phyloP scores from a whole-genome alignment of 176 grass and related monocot genomes.

The Oryza brachyantha region DNA sequence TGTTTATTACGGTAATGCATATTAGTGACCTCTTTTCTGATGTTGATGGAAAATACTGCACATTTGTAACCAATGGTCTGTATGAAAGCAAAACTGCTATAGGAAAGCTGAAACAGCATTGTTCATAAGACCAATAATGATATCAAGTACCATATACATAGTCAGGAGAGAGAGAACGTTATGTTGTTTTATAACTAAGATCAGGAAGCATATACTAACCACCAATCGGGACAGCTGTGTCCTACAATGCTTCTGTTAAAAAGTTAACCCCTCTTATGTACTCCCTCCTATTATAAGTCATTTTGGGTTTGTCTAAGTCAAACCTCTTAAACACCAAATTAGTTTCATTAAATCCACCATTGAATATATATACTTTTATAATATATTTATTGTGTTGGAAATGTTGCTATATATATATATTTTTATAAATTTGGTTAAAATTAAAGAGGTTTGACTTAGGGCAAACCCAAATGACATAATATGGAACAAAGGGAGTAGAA shows the following conservation, averaged over 20 bases:
- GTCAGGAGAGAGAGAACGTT: background rate
- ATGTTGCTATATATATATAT: no score
- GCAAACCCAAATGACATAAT: no score
- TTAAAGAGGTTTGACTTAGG: no score
- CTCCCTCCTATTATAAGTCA: no score
- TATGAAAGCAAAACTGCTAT: background rate
- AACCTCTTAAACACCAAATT: no score
- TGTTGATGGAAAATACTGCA: background rate
- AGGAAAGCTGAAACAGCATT: background rate
- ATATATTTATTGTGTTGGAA: no score
- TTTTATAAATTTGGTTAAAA: no score
- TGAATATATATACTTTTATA: no score
- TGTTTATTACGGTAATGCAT: background rate
- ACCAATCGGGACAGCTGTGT: background rate
- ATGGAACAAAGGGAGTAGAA: no score
- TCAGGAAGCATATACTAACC: background rate
- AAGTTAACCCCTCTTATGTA: no score
- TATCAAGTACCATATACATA: slow-evolving; percentile 18
- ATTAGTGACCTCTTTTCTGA: background rate
- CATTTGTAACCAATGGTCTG: background rate
- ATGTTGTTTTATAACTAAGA: slow-evolving; percentile 17
- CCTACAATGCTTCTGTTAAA: background rate
- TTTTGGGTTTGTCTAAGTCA: no score
- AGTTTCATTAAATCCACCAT: no score
- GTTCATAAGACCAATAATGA: background rate